phyloP scores from a whole-genome alignment of 192 early-diverging fungal species.

The Mortierella antarctica region DNA sequence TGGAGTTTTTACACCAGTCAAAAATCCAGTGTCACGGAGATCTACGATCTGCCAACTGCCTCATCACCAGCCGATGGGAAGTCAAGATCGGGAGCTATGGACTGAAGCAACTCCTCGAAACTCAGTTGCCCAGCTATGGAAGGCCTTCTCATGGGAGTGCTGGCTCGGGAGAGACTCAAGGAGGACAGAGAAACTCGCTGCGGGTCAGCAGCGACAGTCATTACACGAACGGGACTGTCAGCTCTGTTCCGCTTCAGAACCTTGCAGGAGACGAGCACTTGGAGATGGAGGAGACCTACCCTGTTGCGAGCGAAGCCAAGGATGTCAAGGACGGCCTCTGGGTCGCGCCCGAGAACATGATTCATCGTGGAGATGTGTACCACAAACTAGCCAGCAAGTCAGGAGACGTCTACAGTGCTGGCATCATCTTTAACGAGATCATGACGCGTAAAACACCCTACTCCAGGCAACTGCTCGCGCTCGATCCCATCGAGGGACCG shows the following conservation, averaged over 20 bases:
- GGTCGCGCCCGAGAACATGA: conserved; percentile 45
- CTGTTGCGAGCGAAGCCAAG: conserved; percentile 4
- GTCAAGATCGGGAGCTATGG: conserved; percentile 59
- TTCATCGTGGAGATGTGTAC: conserved; percentile 1
- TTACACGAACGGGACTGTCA: conserved; percentile 4
- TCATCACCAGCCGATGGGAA: conserved; percentile 59
- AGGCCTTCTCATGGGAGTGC: background rate
- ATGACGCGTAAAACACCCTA: conserved; percentile 57
- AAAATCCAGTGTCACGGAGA: conserved; percentile 55
- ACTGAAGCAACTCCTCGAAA: conserved; percentile 29
- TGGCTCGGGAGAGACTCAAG: background rate
- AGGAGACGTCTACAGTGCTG: conserved; percentile 46
- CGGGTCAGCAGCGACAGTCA: conserved; percentile 17
- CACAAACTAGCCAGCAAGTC: conserved; percentile 7
- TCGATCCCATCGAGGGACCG: conserved; percentile 17
- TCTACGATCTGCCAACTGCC: conserved; percentile 47
- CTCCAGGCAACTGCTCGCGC: conserved; percentile 8
- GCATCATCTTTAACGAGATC: conserved; percentile 61
- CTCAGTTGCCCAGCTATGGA: conserved; percentile 30
- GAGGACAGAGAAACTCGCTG: conserved; percentile 12
- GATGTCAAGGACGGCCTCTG: conserved; percentile 36
- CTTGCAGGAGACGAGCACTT: background rate
- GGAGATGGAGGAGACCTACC: conserved; percentile 21
- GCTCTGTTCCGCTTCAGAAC: conserved; percentile 17
- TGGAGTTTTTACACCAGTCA: conserved; percentile 59